Base-by-base conservation (phyloP, 805 yeast genomes). In the Sporopachydermia lactativora region DNA sequence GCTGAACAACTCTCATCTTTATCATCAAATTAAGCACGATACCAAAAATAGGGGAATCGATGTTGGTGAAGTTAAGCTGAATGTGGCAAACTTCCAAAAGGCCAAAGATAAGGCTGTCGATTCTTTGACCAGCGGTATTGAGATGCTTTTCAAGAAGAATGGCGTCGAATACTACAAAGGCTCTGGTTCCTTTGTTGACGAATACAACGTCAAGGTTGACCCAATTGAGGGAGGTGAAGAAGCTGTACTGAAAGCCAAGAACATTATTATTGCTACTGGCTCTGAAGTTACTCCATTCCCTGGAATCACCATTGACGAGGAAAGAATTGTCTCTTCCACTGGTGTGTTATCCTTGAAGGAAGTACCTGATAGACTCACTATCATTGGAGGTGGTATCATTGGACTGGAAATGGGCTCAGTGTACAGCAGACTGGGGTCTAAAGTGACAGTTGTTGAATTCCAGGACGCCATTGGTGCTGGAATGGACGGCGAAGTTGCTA, bases 371-470 rank as follows among this genome's bases (percentile, higher is more conserved):
- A 77, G 71, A 60, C 56, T 92, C 58, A 81, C 89, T 51, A 77
- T 92, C 65, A 89, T 92, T 55, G 99, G 99, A 61, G 99, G 96
- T 66, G 98, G 99, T 72, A 89, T 92, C 68, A 92, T 92, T 60
- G 99, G 99, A 58, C 75, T 92, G 52, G 99, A 92, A 70, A 92
- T 92, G 96, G 98, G 95, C 48, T 88, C 97, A 17, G 99, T 92
- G 38, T 92, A 94, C 80, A 68, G 88, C 44, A 77, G 98, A 66
- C 68, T 92, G 54, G 99, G 99, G 37, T 68, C 95, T 36, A 86
- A 92, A 68, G 98, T 92, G 48, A 89, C 96, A 36, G 81, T 92
- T 42, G 66, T 92, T 45, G 99, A 92, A 72, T 92, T 74, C 76
- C 84, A 79, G 63, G 70, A 71, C 53, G 72, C 92, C 48, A 81